phyloP scores from a whole-genome alignment of 2,329 filamentous ascomycete species.

The Raffaelea arxii region DNA sequence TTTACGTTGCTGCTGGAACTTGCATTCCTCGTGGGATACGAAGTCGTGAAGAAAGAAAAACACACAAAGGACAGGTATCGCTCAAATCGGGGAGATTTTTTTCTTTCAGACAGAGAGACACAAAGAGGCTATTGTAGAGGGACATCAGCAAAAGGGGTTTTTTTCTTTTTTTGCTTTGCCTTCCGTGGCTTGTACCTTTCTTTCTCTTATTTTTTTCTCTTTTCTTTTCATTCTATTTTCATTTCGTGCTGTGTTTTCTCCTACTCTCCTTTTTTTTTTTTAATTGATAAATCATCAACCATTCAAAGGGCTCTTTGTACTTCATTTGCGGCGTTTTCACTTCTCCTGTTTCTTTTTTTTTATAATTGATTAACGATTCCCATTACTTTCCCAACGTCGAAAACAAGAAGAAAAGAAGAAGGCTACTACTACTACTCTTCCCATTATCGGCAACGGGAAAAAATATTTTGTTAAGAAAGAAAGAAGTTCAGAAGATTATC shows the following conservation, averaged over 20 bases:
- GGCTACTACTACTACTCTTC: too few relatives aligned
- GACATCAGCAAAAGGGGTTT: neutral
- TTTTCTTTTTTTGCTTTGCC: neutral
- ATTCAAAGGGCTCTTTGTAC: too few relatives aligned
- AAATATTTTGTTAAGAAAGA: too few relatives aligned
- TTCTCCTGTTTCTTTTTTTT: neutral
- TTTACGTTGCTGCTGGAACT: neutral
- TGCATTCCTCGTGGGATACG: too few relatives aligned
- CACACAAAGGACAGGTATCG: too few relatives aligned
- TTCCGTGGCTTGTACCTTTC: neutral
- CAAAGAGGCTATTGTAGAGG: neutral
- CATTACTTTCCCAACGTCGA: slow-evolving; percentile 16
- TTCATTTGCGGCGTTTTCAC: neutral
- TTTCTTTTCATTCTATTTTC: neutral
- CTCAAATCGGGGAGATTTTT: too few relatives aligned
- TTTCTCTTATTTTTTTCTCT: neutral
- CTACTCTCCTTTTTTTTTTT: too few relatives aligned
- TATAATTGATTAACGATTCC: slow-evolving; percentile 2
- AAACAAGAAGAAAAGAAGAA: slow-evolving; percentile 27
- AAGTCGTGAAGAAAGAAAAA: too few relatives aligned
- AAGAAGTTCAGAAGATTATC: slow-evolving; percentile 6
- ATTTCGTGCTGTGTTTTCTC: neutral
- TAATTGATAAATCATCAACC: too few relatives aligned
- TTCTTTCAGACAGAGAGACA: neutral
- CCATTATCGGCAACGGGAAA: too few relatives aligned